Conservation (phyloP, 306 rosid species). For the Hippophae rhamnoides region DNA sequence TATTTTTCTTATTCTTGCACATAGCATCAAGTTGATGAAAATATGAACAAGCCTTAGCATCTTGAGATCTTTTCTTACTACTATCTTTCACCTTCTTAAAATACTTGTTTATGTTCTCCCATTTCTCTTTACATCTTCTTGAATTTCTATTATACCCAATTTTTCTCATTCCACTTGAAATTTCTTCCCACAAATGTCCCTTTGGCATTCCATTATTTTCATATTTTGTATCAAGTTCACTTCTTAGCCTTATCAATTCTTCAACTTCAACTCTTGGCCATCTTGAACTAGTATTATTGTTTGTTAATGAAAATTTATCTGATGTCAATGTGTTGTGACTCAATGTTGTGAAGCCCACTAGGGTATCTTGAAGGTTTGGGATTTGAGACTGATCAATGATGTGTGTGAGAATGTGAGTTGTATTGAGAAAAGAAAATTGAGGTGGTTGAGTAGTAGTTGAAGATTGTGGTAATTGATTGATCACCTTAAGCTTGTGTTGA, state of each 20-base stretch:
- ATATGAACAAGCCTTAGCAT: constrained; percentile 80
- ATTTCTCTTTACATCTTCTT: constrained; percentile 91
- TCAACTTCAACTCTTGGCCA: constrained; percentile 79
- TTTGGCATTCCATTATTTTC: constrained; percentile 56
- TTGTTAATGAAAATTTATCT: too few relatives aligned
- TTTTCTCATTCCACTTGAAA: constrained; percentile 63
- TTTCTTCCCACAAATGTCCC: constrained; percentile 84
- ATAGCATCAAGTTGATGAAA: constrained; percentile 62
- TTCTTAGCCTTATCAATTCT: constrained; percentile 50
- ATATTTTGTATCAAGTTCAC: constrained; percentile 52
- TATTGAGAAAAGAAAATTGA: too few relatives aligned
- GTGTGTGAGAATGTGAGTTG: too few relatives aligned
- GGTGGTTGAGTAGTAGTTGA: not conserved
- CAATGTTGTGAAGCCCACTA: too few relatives aligned
- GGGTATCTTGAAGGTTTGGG: too few relatives aligned
- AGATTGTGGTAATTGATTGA: not conserved
- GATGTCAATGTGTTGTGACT: too few relatives aligned
- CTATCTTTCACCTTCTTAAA: constrained; percentile 84
- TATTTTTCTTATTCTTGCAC: constrained; percentile 42
- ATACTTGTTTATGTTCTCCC: constrained; percentile 97
- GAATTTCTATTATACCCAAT: constrained; percentile 63
- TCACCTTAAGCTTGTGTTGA: not conserved
- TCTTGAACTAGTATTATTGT: constrained; percentile 18
- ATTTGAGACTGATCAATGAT: too few relatives aligned
- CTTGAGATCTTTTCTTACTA: constrained; percentile 50